Conservation (phyloP, 108 stramenopile genomes). For the Cyclotella baltica region DNA sequence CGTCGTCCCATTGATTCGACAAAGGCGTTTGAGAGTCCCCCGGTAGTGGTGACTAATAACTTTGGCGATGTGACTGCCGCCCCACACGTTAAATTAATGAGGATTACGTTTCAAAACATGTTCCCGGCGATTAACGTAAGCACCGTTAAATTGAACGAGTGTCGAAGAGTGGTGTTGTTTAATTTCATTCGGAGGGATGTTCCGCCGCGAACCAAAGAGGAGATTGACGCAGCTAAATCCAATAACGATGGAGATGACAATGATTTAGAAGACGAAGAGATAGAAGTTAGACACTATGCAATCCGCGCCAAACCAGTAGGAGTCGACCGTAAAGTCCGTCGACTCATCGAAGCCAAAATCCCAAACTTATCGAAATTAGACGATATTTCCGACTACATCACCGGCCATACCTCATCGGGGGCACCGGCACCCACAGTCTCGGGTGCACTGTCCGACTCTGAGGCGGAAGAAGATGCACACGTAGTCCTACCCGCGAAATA, state of each 20-base stretch:
- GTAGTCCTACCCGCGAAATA: conserved; percentile 88
- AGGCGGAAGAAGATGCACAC: conserved; percentile 87
- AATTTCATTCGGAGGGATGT: conserved; percentile 70
- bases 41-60: conserved; percentile 98
- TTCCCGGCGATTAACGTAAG: conserved; percentile 98
- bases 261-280: conserved; percentile 67
- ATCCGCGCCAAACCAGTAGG: conserved; percentile 97
- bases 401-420: conserved; percentile 62
- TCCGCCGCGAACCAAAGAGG: neutral
- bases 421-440: conserved; percentile 55
- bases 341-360: conserved; percentile 91
- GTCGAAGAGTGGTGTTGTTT: conserved; percentile 96
- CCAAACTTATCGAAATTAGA: conserved; percentile 91
- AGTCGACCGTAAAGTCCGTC: conserved; percentile 89
- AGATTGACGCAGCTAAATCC: neutral
- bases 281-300: conserved; percentile 97
- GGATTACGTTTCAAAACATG: conserved; percentile 99
- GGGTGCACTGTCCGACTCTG: conserved; percentile 79
- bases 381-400: conserved; percentile 97
- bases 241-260: conserved; percentile 30
- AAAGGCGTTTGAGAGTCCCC: conserved; percentile 75
- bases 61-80: conserved; percentile 91
- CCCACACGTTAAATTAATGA: conserved; percentile 95
- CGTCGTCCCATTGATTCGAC: conserved; percentile 84
- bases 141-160: conserved; percentile 91